Percentiles rank a stretch among this genome's conserved stretches.
Evolutionary conservation across 805 yeast species (phyloP).

Genomic region (Novakomyces olei): DNA sequence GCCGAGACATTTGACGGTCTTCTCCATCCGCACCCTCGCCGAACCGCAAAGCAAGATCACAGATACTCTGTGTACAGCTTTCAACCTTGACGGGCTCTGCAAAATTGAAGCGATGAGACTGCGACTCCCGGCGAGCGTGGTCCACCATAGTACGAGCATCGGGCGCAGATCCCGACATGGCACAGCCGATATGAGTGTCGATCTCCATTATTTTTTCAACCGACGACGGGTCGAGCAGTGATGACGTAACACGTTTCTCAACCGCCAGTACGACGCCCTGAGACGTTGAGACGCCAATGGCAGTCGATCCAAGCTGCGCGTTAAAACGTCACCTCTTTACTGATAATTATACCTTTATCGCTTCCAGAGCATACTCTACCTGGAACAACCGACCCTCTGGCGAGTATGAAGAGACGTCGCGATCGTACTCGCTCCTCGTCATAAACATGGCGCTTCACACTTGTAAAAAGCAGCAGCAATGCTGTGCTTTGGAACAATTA

Average conservation of each 20-base stretch:
- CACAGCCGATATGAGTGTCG: slow-evolving; percentile 87
- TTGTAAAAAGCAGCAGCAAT: too few species aligned
- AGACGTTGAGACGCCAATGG: slow-evolving; percentile 85
- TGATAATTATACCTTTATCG: not conserved
- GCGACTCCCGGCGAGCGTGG: slow-evolving; percentile 67
- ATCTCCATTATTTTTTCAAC: slow-evolving; percentile 92
- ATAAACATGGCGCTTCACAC: slow-evolving; percentile 82
- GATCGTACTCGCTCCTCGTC: slow-evolving; percentile 97
- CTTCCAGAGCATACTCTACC: slow-evolving; percentile 32
- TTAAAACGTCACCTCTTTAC: not conserved
- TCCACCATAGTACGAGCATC: slow-evolving; percentile 98
- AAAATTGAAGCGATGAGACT: slow-evolving; percentile 72
- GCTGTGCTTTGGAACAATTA: too few species aligned
- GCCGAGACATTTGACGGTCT: slow-evolving; percentile 88
- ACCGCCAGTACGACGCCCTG: slow-evolving; percentile 94
- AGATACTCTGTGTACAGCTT: slow-evolving; percentile 83
- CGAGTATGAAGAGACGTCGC: slow-evolving; percentile 95
- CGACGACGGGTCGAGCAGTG: slow-evolving; percentile 72
- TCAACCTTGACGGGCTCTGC: slow-evolving; percentile 86
- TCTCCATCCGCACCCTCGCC: slow-evolving; percentile 97
- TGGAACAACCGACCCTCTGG: slow-evolving; percentile 98
- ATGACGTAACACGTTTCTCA: slow-evolving; percentile 88
- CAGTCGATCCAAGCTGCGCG: slow-evolving; percentile 76
- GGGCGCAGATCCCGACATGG: slow-evolving; percentile 96
- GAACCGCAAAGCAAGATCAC: slow-evolving; percentile 87